Base-by-base conservation (phyloP, 2,329 filamentous ascomycete genomes). In the Sporothrix mexicana region DNA sequence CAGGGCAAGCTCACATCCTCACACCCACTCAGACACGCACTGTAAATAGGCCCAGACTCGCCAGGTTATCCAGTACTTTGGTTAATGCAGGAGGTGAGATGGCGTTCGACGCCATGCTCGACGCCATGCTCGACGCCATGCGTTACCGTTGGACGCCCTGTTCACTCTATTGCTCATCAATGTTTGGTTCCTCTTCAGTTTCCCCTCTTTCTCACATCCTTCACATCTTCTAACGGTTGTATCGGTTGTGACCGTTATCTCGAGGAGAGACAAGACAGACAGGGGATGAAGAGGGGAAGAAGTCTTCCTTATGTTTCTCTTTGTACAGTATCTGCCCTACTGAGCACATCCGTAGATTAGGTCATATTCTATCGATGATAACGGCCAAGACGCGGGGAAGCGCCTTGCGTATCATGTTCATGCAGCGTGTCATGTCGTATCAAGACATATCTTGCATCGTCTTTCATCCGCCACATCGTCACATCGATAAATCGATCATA, bases 321-420 rank as follows among this genome's bases (percentile, higher is more conserved):
- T 13, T 23, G 10, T 55, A 1, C 20, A 13, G 9, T 55, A 17
- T 12, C 17, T 47, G 41, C 30, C 30, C 30, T 25, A 25, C 41
- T 13, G 43, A 3, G 30, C 36, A n/a, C 41, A 6, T 15, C 8
- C 20, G 43, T 49, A 13, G 12, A 30, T 49, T 17, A 30, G 41
- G 20, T 13, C 43, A 47, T 51, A 51, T 36, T 23, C 15, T 47
- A 25, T 47, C 23, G 8, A 49, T 20, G 45, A 67, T 67, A 10
- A 13, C 25, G 43, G 15, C 7, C 64, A 51, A 51, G 64, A 67
- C 45, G 64, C 45, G 64, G 64, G 45, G 64, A 67, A 51, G 64
- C 36, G 64, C 20, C 20, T 30, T 43, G n/a, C 12, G 20, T 57
- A 23, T 36, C 30, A 36, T 5, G 45, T 64, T n/a, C 7, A 8